Percentiles rank a stretch among this genome's conserved stretches.
Evolutionary conservation across 2,329 filamentous ascomycete species (phyloP).

Genomic region (Apiospora aurea): DNA sequence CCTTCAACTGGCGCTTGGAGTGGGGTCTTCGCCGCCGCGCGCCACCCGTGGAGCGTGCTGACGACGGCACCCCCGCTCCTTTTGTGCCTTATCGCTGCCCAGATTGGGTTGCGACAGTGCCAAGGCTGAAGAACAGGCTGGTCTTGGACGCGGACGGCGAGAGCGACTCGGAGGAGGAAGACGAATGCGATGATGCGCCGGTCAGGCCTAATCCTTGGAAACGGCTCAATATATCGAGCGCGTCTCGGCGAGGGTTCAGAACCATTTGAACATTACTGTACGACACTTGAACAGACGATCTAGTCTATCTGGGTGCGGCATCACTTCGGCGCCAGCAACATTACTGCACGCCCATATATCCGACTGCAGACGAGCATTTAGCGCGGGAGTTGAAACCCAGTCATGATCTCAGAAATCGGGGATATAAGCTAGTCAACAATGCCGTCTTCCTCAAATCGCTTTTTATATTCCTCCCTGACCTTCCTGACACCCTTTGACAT

Average conservation of each 20-base stretch:
- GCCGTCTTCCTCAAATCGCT: constrained; percentile 23
- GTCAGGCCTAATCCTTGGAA: constrained; percentile 3
- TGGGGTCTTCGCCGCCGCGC: constrained; percentile 32
- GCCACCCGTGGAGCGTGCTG: constrained; percentile 25
- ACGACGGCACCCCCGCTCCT: constrained; percentile 25
- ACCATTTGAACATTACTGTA: constrained; percentile 10
- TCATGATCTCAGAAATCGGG: neutral
- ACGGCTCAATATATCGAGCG: constrained; percentile 17
- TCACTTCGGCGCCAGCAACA: neutral
- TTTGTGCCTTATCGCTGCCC: constrained; percentile 26
- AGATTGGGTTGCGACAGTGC: constrained; percentile 25
- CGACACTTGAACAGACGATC: neutral
- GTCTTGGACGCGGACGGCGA: constrained; percentile 23
- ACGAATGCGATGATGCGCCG: neutral
- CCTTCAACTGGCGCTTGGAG: constrained; percentile 37
- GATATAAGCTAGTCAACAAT: constrained; percentile 16
- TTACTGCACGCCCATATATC: neutral
- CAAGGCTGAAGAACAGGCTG: constrained; percentile 24
- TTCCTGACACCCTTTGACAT: constrained; percentile 26
- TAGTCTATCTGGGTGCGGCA: neutral
- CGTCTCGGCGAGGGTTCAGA: constrained; percentile 11
- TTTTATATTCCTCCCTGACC: constrained; percentile 24
- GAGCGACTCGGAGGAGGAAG: constrained; percentile 6
- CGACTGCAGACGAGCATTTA: neutral
- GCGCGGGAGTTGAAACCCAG: neutral